Conservation (phyloP, 306 rosid genomes). For the Sindora glabra region DNA sequence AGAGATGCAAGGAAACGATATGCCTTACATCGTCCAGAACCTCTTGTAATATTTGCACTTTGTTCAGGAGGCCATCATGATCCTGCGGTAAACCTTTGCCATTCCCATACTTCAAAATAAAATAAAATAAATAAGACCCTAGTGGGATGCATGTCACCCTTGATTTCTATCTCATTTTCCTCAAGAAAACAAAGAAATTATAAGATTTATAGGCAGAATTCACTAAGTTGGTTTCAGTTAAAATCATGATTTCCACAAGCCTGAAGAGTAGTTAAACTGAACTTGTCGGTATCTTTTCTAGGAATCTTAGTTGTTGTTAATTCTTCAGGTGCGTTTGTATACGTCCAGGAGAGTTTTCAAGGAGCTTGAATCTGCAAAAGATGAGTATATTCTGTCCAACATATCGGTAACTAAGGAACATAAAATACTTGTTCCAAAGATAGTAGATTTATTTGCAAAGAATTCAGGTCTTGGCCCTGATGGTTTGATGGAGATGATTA, state of each 20-base stretch:
- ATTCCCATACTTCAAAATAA: no score
- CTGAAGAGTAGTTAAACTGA: no score
- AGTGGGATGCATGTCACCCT: no score
- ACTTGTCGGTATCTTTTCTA: no score
- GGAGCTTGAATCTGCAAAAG: constrained; percentile 85
- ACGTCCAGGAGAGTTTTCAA: constrained; percentile 70
- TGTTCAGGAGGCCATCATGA: constrained; percentile 80
- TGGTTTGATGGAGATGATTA: constrained; percentile 53
- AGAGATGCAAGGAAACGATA: constrained; percentile 60
- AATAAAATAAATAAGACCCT: no score
- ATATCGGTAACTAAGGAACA: constrained; percentile 52
- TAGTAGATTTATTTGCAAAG: constrained; percentile 72
- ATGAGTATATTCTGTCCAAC: constrained; percentile 74
- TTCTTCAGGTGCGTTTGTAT: constrained; percentile 67
- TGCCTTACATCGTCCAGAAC: constrained; percentile 60
- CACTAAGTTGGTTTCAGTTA: no score
- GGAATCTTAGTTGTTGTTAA: constrained; percentile 10
- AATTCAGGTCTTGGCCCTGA: constrained; percentile 47
- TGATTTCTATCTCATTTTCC: no score
- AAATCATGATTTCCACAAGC: no score
- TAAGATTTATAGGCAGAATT: no score
- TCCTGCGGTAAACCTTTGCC: constrained; percentile 96
- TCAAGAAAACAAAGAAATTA: no score
- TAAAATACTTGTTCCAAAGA: constrained; percentile 71
- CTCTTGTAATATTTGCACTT: constrained; percentile 71